Base-by-base conservation (phyloP, 495 filamentous ascomycete species). In the Lophiotrema nucula region DNA sequence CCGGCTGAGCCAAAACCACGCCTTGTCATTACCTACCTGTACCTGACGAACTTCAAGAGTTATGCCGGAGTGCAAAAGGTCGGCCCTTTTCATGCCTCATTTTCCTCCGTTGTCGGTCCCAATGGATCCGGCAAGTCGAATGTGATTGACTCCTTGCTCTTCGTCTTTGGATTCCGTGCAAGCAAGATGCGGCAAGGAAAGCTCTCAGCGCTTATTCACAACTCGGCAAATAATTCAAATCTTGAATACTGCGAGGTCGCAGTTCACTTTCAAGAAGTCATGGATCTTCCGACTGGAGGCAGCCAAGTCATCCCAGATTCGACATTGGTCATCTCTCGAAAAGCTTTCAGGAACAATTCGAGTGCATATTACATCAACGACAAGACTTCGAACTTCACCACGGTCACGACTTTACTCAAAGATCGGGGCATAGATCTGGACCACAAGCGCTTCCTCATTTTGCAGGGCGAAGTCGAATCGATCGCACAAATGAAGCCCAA, bases 181-280 rank as follows among this genome's bases (percentile, higher is more conserved):
- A 97, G 92, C 77, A 98, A 98, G 75, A 98, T 98, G 93, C 80
- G 93, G 67, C 93, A 98, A 71, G 95, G 93, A 67, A 98, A 98
- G 75, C 92, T 98, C 35, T 97, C 93, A 2, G 93, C 93, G 18
- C 73, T 98, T 58, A 97, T 98, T 55, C 93, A 98, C 69, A 97
- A 96, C 70, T 97, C 92, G 28, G 90, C 91, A 1, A 80, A 86
- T 33, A 83, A 85, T 59, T 90, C 95, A 0, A 79, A 96, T 56
- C 76, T 97, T 5, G 87, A 90, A 39, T 84, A 83, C 67, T 98
- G 93, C 72, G 95, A 97, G 72, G 93, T 98, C 5, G 88, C 92
- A 60, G 93, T 98, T 6, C 87, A 95, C 62, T 98, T 98, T 67
- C 85, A 92, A 58, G 89, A 97, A 74, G 88, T 98, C 42, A 86